These are phyloP conservation scores for Neofusicoccum sp. DNA, from an alignment of 2,329 filamentous ascomycete species.

Conservation along the genomic window DNA sequence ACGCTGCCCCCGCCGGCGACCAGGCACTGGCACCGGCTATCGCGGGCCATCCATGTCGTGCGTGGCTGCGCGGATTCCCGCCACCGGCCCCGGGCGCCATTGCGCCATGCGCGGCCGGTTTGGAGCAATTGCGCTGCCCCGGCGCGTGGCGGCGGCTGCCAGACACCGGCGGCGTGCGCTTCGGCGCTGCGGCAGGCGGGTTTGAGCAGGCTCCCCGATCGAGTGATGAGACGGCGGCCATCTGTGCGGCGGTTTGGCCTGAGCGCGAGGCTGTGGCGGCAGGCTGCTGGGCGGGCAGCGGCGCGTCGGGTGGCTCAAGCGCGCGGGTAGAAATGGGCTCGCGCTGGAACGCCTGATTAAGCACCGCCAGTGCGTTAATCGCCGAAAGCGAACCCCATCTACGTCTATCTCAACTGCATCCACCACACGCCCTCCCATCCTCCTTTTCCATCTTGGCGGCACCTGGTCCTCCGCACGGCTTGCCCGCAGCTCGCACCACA, in stretches of 20 bases:
- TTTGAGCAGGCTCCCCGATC: background rate
- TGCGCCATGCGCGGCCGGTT: slow-evolving; percentile 12
- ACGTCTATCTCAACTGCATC: slow-evolving; percentile 17
- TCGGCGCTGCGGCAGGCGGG: background rate
- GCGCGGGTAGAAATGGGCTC: slow-evolving; percentile 3
- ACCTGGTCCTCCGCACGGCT: background rate
- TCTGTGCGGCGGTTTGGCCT: background rate
- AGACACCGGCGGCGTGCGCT: background rate
- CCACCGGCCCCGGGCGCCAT: background rate
- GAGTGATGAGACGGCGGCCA: background rate
- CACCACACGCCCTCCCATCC: slow-evolving; percentile 17
- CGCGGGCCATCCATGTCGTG: slow-evolving; percentile 14
- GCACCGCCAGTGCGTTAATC: slow-evolving; percentile 11
- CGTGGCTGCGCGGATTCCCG: background rate
- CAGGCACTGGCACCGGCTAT: slow-evolving; percentile 17
- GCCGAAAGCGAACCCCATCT: slow-evolving; percentile 20
- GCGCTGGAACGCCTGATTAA: slow-evolving; percentile 13
- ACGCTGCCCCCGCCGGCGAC: slow-evolving; percentile 8
- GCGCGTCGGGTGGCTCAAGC: slow-evolving; percentile 3
- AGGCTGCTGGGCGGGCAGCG: background rate
- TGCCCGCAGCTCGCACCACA: slow-evolving; percentile 3
- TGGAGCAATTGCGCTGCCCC: slow-evolving; percentile 7
- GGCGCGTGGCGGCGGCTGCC: background rate
- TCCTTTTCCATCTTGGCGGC: slow-evolving; percentile 15
- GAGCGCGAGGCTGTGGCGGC: background rate